Conservation (phyloP, 345 rosid genomes). For the Triadica sebifera region DNA sequence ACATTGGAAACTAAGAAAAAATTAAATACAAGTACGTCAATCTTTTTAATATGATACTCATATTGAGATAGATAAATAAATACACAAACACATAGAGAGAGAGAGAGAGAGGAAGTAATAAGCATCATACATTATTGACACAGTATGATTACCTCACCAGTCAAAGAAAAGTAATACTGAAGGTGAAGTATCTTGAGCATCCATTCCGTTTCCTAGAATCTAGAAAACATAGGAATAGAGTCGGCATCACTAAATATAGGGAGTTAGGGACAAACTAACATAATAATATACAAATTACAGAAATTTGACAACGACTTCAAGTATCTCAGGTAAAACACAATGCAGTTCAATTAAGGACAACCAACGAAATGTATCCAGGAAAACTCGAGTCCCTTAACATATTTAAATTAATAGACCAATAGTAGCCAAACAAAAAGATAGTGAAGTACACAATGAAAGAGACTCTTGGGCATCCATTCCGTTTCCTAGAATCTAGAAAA, state of each 20-base stretch:
- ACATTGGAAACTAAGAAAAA: background rate
- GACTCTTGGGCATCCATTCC: conserved; percentile 95
- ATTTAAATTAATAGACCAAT: too few relatives aligned
- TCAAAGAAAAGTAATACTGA: conserved; percentile 92
- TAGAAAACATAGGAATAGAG: conserved; percentile 19
- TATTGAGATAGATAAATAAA: background rate
- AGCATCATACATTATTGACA: background rate
- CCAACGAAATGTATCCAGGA: background rate
- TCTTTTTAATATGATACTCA: background rate
- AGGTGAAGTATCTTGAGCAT: conserved; percentile 91
- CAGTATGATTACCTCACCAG: conserved; percentile 69
- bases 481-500: conserved; percentile 72
- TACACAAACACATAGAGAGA: background rate
- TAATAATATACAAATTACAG: background rate
- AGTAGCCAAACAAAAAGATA: too few relatives aligned
- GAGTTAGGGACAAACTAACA: conserved; percentile 3
- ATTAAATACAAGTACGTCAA: background rate
- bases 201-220: conserved; percentile 97
- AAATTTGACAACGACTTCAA: background rate
- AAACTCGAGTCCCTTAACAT: background rate
- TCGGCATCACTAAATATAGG: conserved; percentile 6
- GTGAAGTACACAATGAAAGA: too few relatives aligned
- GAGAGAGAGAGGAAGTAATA: background rate
- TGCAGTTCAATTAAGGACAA: background rate
- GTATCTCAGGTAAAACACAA: background rate